These are phyloP conservation scores for Candida sanyaensis DNA, from an alignment of 1,139 yeast genomes.

Conservation along the genomic window DNA sequence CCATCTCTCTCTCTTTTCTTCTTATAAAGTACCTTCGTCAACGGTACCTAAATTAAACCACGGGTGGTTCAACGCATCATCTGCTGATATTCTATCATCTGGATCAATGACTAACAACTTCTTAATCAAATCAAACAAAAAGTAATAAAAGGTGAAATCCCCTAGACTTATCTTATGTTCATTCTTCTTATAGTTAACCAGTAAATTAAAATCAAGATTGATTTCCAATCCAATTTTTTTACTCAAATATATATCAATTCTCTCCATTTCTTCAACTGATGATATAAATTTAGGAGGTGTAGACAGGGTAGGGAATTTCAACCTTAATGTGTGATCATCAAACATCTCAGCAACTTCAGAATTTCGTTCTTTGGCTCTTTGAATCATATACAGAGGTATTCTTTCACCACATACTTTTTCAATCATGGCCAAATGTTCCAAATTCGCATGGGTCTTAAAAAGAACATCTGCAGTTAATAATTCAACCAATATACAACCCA, in stretches of 20 bases:
- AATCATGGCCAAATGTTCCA: slow-evolving; percentile 95
- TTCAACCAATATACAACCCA: slow-evolving; percentile 92
- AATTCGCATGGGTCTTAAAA: slow-evolving; percentile 91
- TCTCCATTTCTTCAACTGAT: slow-evolving; percentile 52
- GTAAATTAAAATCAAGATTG: slow-evolving; percentile 41
- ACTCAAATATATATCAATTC: slow-evolving; percentile 52
- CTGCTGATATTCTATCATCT: slow-evolving; percentile 60
- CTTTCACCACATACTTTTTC: slow-evolving; percentile 63
- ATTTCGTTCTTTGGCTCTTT: slow-evolving; percentile 33
- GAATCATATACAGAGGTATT: slow-evolving; percentile 42
- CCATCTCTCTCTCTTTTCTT: background rate
- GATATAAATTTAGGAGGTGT: slow-evolving; percentile 51
- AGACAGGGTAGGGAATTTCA: slow-evolving; percentile 35
- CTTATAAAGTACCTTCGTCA: slow-evolving; percentile 59
- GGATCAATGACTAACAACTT: slow-evolving; percentile 68
- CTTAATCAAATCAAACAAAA: slow-evolving; percentile 65
- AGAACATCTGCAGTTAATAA: slow-evolving; percentile 93
- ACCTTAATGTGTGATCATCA: slow-evolving; percentile 21
- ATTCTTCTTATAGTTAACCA: slow-evolving; percentile 44
- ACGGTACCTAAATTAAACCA: slow-evolving; percentile 78
- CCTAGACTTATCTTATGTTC: slow-evolving; percentile 43
- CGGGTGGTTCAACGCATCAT: slow-evolving; percentile 71
- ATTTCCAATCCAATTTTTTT: slow-evolving; percentile 42
- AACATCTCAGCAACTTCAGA: slow-evolving; percentile 43
- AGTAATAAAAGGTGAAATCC: slow-evolving; percentile 75